Evolutionary conservation across 2,329 filamentous ascomycete genomes (phyloP), one percentile per base, ranked within the genome.

Genomic region (Phyllosticta capitalensis): DNA sequence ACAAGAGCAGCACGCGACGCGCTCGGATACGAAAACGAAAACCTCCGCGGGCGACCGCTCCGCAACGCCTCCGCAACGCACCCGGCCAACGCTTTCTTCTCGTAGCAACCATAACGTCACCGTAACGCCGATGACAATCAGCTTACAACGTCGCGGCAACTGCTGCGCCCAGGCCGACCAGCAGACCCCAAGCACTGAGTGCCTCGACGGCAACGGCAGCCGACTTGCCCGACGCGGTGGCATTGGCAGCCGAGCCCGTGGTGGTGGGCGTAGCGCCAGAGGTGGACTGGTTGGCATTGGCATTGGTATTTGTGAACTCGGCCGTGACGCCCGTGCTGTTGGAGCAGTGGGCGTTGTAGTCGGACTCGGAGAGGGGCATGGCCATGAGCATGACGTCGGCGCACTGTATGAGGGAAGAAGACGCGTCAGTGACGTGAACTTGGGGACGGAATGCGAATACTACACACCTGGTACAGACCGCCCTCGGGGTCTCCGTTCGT

Each of bases 311-410:
- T 56, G 80, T 76, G 45, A 74, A 65, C 17, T 69, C 61, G 38
- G 66, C 63, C 9, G 58, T 70, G 7, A 79, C 76, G 33, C 79
- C 81, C 9, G 78, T 83, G 63, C 77, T 79, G 64, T 83, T 87
- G 63, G 73, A 75, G 78, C 86, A 90, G 60, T 79, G 72, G 49
- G 74, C 73, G 21, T 69, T 64, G 64, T 69, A 73, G 33, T 75
- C 74, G 24, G 74, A 68, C 17, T 80, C 75, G 9, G 74, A 69
- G 19, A 78, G 75, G 4, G 81, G 77, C 10, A 75, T 74, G 56
- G 75, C 74, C 30, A 78, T 80, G 74, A 92, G 86, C 24, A 82
- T 85, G 64, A 91, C 82, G 66, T 92, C 88, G 67, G 87, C 85
- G 71, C 88, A 92, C 84, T 87, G 62, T 58, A 7, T 48, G 14